Base-by-base conservation (phyloP, 257 asterid species). In the Leptodermis oblonga region DNA sequence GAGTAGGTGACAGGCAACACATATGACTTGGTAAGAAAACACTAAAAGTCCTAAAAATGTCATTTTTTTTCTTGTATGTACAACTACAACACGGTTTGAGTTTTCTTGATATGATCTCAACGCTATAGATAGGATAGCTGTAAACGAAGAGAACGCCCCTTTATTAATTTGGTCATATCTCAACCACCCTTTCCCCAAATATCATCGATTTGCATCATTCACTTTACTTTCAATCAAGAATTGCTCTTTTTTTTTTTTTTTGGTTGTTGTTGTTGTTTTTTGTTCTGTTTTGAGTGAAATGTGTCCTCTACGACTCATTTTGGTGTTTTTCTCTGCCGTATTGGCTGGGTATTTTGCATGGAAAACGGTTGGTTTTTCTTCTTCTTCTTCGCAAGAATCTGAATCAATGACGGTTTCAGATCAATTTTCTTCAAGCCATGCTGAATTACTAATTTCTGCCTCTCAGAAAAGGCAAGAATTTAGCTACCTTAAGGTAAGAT, bases 281-380 rank as follows among this genome's bases (percentile, higher is more conserved):
- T n/a, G 28, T n/a, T 52, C 58, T n/a, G n/a, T 52, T 22, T 18
- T 0, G 13, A 7, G 3, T 42, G 45, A 34, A 60, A 60, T 85
- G 90, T 85, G 90, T 67, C 90, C 94, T 45, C 26, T 85, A 58
- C 77, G 94, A 53, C 74, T 87, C 81, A 59, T 87, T 8, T 30
- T 82, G 81, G 84, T 83, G 68, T 82, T 87, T 51, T 76, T 85
- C 62, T 85, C 91, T 13, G 91, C 91, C 0, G 64, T 68, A 1
- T 71, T 83, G 73, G 90, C 88, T 1, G 93, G 65, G 15, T 85
- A 83, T 68, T 45, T 82, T 22, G 89, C 90, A 0, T 87, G 94
- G 88, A 80, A 34, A 17, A 54, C 83, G 15, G 18, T 59, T 17
- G 11, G 43, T 59, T 59, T n/a, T n/a, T n/a, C 63, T 30, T 58